Evolutionary conservation across 192 early-diverging fungal genomes (phyloP), one percentile per base, ranked within the genome.

Genomic region (Backusella morwellensis): DNA sequence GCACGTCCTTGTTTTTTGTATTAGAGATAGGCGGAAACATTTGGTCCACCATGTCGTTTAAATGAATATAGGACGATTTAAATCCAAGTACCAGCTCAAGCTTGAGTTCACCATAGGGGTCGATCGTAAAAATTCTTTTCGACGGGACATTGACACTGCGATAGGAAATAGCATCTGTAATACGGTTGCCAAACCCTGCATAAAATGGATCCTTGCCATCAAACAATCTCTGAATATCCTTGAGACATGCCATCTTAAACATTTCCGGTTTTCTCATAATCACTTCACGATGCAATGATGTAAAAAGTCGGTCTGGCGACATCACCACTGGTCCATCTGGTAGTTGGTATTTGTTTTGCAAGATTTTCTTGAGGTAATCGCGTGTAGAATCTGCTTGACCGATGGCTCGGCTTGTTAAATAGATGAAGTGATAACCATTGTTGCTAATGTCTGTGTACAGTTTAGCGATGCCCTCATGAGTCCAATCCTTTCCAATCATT

Each of bases 401-500:
- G 78, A 99, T 98, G 1, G 98, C 98, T 0, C 98, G 89, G 35
- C 92, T 92, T 5, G 98, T 99, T 79, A 99, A 82, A 75, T 99
- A 99, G 23, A 99, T 80, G 40, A 99, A 93, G 78, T 97, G 88
- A 83, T 98, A 99, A 36, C 96, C 97, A 75, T 99, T 99, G 75
- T 91, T 95, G 50, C 80, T 80, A 77, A 99, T 97, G 80, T 97
- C 96, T 3, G 96, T 97, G 78, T 97, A 99, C 52, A 99, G 87
- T 81, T 95, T 97, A 50, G 98, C 98, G 23, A 99, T 95, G 38
- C 98, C 98, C 14, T 87, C 88, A 83, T 99, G 98, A 1, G 97
- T 99, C 98, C 98, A 99, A 82, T 99, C 98, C 83, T 91, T 92
- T 52, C 98, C 98, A 29, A 98, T 93, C 93, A 97, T 97, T 42